Evolutionary conservation across 306 rosid species (phyloP).

Genomic region (Potentilla sterilis): DNA sequence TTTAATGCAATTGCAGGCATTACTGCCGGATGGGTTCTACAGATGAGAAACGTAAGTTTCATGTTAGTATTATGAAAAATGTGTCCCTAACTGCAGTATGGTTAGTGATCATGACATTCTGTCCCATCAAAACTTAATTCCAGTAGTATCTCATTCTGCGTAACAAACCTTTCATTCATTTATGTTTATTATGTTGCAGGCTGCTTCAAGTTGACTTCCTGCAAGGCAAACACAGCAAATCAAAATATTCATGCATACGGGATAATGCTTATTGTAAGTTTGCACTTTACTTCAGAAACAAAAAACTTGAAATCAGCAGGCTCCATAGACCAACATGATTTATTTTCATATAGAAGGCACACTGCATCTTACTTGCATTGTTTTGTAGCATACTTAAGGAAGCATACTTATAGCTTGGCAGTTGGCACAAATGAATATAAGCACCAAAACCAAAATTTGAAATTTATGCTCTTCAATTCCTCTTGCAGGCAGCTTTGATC

Average conservation of each 20-base stretch:
- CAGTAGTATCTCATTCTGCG: constrained; percentile 1
- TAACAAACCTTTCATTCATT: constrained; percentile 36
- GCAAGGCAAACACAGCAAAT: constrained; percentile 65
- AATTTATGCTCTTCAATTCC: constrained; percentile 43
- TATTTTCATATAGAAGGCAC: neutral
- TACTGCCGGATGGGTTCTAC: constrained; percentile 95
- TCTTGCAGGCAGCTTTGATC: constrained; percentile 90
- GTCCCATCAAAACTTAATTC: neutral
- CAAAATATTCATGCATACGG: constrained; percentile 87
- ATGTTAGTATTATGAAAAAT: constrained; percentile 5
- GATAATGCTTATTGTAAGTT: constrained; percentile 82
- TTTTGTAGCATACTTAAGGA: neutral
- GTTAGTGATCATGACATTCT: neutral
- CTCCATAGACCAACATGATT: constrained; percentile 8
- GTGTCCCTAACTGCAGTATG: neutral
- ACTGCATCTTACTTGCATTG: neutral
- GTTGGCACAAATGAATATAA: constrained; percentile 10
- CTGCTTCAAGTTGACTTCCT: constrained; percentile 87
- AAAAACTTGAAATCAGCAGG: neutral
- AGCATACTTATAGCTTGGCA: constrained; percentile 7
- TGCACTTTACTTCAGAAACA: constrained; percentile 23
- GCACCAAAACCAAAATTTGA: constrained; percentile 14
- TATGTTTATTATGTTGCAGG: constrained; percentile 52
- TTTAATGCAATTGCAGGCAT: constrained; percentile 53
- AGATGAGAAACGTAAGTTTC: constrained; percentile 61